phyloP scores from a whole-genome alignment of 106 monocot species.

The Dioscorea dumetorum region DNA sequence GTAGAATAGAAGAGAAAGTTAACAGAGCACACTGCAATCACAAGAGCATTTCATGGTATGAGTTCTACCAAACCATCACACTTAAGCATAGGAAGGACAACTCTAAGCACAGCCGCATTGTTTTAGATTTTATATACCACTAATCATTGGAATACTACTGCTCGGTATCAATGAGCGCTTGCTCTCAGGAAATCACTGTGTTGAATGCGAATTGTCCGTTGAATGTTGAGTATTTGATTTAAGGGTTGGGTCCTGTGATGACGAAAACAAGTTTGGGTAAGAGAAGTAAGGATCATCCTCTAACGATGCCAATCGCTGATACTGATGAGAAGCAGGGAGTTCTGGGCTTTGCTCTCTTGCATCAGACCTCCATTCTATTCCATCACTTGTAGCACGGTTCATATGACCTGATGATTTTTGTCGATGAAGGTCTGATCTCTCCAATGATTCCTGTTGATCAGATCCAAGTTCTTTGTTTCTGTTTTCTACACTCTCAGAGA shows the following conservation, averaged over 20 bases:
- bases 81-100: no score
- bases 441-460: not conserved
- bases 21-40: no score
- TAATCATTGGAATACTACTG: no score
- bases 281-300: conserved; percentile 91
- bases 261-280: conserved; percentile 78
- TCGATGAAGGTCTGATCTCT: conserved; percentile 30
- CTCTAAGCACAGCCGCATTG: no score
- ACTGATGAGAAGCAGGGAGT: conserved; percentile 13
- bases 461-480: not conserved
- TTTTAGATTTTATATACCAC: no score
- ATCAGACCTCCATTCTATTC: conserved; percentile 1
- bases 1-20: no score
- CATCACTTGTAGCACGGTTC: not conserved
- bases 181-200: no score
- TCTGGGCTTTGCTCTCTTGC: not conserved
- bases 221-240: not conserved
- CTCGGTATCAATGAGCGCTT: no score
- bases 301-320: conserved; percentile 51
- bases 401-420: conserved; percentile 17
- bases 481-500: conserved; percentile 14
- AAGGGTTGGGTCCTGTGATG: conserved; percentile 32
- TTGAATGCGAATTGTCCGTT: conserved; percentile 2
- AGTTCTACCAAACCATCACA: no score
- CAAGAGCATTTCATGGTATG: no score